phyloP scores from a whole-genome alignment of 2,329 filamentous ascomycete species.

The Colletotrichum brevisporum region DNA sequence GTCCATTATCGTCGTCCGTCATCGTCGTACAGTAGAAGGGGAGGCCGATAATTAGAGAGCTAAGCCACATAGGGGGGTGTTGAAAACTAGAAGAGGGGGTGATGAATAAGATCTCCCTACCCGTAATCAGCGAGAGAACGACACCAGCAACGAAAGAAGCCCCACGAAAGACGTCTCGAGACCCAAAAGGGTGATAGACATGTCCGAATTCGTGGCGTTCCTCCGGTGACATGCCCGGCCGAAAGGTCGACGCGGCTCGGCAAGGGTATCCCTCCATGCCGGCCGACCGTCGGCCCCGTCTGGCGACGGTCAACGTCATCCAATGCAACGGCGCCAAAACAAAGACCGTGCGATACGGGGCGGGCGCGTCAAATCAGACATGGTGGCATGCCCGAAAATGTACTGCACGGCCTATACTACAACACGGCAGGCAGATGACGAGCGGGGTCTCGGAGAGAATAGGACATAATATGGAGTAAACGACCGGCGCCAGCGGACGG shows the following conservation, averaged over 20 bases:
- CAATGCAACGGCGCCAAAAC: slow-evolving; percentile 26
- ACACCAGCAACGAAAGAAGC: neutral
- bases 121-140: neutral
- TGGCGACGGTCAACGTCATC: slow-evolving; percentile 30
- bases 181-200: slow-evolving; percentile 5
- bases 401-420: no score
- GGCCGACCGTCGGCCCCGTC: neutral
- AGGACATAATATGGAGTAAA: neutral
- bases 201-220: slow-evolving; percentile 23
- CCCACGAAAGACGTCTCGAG: neutral
- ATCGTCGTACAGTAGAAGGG: no score
- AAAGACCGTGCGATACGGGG: slow-evolving; percentile 15
- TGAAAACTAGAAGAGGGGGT: no score
- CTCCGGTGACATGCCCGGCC: slow-evolving; percentile 17
- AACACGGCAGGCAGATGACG: neutral
- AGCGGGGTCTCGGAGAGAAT: neutral
- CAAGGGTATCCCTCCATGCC: slow-evolving; percentile 25
- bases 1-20: no score
- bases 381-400: neutral
- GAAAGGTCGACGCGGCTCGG: slow-evolving; percentile 17
- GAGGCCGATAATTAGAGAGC: no score
- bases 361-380: slow-evolving; percentile 12
- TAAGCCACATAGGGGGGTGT: no score
- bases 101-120: no score
- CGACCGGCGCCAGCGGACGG: neutral